phyloP scores from a whole-genome alignment of 2,329 filamentous ascomycete genomes.

The Trichoderma koningii region DNA sequence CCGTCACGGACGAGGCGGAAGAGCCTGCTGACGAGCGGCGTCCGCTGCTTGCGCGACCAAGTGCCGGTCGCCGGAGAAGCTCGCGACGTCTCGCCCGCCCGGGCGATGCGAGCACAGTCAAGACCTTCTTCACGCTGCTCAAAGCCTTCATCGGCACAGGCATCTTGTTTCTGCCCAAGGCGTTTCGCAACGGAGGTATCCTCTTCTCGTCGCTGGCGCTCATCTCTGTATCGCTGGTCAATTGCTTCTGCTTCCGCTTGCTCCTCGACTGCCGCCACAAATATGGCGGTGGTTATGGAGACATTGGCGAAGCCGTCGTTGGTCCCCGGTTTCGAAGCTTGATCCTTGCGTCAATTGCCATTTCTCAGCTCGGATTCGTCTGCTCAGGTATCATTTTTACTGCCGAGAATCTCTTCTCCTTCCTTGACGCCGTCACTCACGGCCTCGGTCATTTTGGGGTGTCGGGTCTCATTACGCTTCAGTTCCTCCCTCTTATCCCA shows the following conservation, averaged over 20 bases:
- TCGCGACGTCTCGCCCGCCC: conserved; percentile 48
- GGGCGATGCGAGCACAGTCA: conserved; percentile 67
- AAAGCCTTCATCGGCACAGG: conserved; percentile 80
- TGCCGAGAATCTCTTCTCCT: conserved; percentile 71
- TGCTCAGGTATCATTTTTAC: conserved; percentile 77
- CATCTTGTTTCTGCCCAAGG: conserved; percentile 80
- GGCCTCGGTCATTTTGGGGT: conserved; percentile 52
- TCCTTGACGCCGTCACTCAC: conserved; percentile 62
- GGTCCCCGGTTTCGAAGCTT: conserved; percentile 64
- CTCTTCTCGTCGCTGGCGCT: conserved; percentile 72
- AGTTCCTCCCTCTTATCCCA: conserved; percentile 65
- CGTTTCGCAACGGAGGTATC: conserved; percentile 76
- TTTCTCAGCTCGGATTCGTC: conserved; percentile 77
- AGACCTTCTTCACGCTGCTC: conserved; percentile 76
- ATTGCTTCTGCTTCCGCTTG: conserved; percentile 71
- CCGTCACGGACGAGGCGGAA: conserved; percentile 38
- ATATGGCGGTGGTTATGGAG: conserved; percentile 72
- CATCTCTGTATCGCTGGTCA: conserved; percentile 64
- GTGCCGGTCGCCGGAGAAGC: conserved; percentile 55
- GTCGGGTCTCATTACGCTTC: conserved; percentile 62
- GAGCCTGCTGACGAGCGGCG: conserved; percentile 49
- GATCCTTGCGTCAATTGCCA: conserved; percentile 68
- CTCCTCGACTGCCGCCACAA: conserved; percentile 66
- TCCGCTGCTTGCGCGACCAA: conserved; percentile 50
- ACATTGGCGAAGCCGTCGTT: conserved; percentile 67